Evolutionary conservation across 2,329 filamentous ascomycete species (phyloP), one percentile per base, ranked within the genome.

Genomic region (Plenodomus lindquistii): DNA sequence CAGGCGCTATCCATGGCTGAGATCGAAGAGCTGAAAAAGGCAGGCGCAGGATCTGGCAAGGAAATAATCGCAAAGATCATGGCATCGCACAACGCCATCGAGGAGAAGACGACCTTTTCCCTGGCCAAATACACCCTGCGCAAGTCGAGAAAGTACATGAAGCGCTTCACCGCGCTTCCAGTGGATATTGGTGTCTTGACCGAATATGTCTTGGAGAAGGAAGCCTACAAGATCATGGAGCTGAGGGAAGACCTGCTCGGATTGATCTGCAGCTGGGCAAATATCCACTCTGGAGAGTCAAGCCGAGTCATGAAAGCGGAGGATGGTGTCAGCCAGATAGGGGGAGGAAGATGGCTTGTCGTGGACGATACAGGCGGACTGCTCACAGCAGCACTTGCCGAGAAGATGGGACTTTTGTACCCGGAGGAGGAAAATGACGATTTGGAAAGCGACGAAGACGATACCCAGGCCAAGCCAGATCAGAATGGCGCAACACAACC

Each of bases 101-200:
- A 96, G 59, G 88, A 97, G 75, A 99, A 99, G 79, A 97, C 94
- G 0, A 81, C 85, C 0, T 99, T 95, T 66, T 95, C 91, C 2
- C 78, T 97, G 48, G 92, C 93, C 37, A 99, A 99, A 73, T 99
- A 99, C 74, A 96, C 94, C 65, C 78, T 97, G 16, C 81, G 96
- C 38, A 99, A 99, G 77, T 88, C 89, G 56, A 92, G 87, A 69
- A 99, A 99, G 74, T 97, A 96, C 70, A 82, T 97, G 55, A 86
- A 88, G 63, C 81, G 91, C 11, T 97, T 99, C 66, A 90, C 88
- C 0, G 84, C 94, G 1, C 72, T 96, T 42, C 93, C 93, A 0
- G 75, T 97, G 59, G 91, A 97, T 65, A 85, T 95, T 13, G 81
- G 85, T 0, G 81, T 85, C 55, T 77, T 97, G 53, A 85, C 85